Evolutionary conservation across 306 rosid genomes (phyloP), one percentile per base, ranked within the genome.

Genomic region (Canavalia ensiformis): DNA sequence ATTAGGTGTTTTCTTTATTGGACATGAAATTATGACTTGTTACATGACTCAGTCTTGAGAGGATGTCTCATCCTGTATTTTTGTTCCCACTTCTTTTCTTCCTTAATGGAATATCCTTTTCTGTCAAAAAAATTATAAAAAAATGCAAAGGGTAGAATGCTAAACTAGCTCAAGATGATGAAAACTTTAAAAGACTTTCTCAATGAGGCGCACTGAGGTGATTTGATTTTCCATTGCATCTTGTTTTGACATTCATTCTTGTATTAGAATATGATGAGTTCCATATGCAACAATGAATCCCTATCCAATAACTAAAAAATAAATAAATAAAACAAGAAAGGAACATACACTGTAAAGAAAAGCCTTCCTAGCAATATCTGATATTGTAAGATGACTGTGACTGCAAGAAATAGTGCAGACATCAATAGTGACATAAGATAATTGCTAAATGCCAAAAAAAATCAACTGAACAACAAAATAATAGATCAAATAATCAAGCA

Each of bases 321-420:
- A 68, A 8, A 54, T 7, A 50, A 8, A 50, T 41, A 45, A 8
- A 70, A 46, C 5, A 77, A 34, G 49, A 65, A 84, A 46, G 86
- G 45, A 75, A 73, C 97, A 64, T 95, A 95, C 98, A 82, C 98
- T 95, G 78, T 89, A 88, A 76, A 95, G 97, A 88, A 95, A 95
- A 88, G 98, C 97, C 87, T 95, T 95, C 87, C 98, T 89, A 37
- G 98, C 98, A 81, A 95, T 83, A 64, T 95, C 98, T 41, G 97
- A 90, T 76, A 91, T 85, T 5, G 97, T 91, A 80, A 89, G 95
- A 28, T 91, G 92, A 81, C 87, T 79, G 8, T 84, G 93, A 78
- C 98, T 92, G 94, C 90, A 78, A 74, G 69, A 74, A 54, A 57
- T 60, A 76, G 70, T 5, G 34, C 68, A 58, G 56, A 71, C 59